Percentiles rank a stretch among this genome's conserved stretches.
Conservation (phyloP, 805 yeast genomes). For the Candida quercuum region DNA sequence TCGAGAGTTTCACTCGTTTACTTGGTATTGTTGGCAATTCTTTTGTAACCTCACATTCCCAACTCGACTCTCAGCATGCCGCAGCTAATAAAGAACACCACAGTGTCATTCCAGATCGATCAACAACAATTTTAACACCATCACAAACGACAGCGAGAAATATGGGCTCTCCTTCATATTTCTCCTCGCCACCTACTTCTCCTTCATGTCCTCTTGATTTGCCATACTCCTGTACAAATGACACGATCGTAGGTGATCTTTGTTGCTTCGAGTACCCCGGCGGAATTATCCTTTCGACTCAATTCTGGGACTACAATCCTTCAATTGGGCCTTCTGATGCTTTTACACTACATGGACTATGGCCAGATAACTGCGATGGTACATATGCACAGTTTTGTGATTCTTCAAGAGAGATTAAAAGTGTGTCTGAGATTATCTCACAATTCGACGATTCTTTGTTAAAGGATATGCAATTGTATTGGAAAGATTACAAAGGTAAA, state of each 20-base stretch:
- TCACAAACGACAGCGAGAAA: no score
- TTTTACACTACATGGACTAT: conserved; percentile 80
- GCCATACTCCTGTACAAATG: conserved; percentile 59
- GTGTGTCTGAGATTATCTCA: conserved; percentile 41
- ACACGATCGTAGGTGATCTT: conserved; percentile 46
- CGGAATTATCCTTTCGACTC: conserved; percentile 81
- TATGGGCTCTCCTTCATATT: background rate
- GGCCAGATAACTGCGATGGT: conserved; percentile 90
- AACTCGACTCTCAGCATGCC: no score
- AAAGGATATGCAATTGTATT: conserved; percentile 48
- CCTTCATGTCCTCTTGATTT: conserved; percentile 48
- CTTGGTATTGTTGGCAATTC: no score
- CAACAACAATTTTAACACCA: no score
- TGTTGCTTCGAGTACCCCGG: conserved; percentile 90
- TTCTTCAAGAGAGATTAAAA: conserved; percentile 45
- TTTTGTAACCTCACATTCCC: no score
- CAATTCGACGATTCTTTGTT: conserved; percentile 45
- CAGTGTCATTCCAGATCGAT: no score
- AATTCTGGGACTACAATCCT: conserved; percentile 88
- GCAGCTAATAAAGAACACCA: no score
- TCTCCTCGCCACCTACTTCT: no score
- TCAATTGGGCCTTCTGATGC: conserved; percentile 63
- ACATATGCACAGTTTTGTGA: conserved; percentile 78
- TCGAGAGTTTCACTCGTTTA: no score
- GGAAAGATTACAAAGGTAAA: conserved; percentile 72